Percentiles rank a stretch among this genome's conserved stretches.
phyloP scores from a whole-genome alignment of 345 rosid species.

The Hibiscus mutabilis region DNA sequence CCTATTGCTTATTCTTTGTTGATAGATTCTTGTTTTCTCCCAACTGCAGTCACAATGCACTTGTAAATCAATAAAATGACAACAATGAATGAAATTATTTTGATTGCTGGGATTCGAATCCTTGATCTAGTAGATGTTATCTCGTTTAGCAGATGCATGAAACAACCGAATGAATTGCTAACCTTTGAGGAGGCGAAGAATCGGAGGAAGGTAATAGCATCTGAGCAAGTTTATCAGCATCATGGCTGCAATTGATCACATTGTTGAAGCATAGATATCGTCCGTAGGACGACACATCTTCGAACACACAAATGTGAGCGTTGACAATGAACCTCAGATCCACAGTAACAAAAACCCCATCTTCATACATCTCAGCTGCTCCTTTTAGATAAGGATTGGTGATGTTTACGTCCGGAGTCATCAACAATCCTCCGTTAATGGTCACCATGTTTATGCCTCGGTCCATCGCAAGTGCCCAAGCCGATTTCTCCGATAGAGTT shows the following conservation, averaged over 20 bases:
- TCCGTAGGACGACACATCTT: constrained; percentile 47
- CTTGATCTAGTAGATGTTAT: not conserved
- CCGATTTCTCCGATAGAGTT: constrained; percentile 53
- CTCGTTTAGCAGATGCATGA: not conserved
- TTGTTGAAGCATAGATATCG: constrained; percentile 57
- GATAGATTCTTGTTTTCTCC: constrained; percentile 29
- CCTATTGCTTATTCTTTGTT: constrained; percentile 49
- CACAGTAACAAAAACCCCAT: constrained; percentile 48
- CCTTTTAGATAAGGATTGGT: constrained; percentile 48
- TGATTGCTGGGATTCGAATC: not conserved
- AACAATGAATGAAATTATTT: too few species aligned
- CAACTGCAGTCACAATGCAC: constrained; percentile 13
- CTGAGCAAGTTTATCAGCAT: constrained; percentile 35
- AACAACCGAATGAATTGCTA: not conserved
- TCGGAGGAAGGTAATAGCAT: constrained; percentile 26
- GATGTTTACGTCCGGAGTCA: constrained; percentile 37
- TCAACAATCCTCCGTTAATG: constrained; percentile 45
- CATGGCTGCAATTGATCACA: constrained; percentile 33
- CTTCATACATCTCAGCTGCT: constrained; percentile 67
- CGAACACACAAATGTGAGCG: constrained; percentile 47
- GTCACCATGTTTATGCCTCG: constrained; percentile 54
- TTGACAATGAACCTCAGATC: constrained; percentile 37
- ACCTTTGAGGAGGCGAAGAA: constrained; percentile 29
- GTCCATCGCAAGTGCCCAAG: constrained; percentile 79
- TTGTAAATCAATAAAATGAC: not conserved